Percentiles rank a stretch among this genome's conserved stretches.
These are phyloP conservation scores for Colletotrichum shisoi DNA, from an alignment of 2,329 filamentous ascomycete genomes.

Conservation along the genomic window DNA sequence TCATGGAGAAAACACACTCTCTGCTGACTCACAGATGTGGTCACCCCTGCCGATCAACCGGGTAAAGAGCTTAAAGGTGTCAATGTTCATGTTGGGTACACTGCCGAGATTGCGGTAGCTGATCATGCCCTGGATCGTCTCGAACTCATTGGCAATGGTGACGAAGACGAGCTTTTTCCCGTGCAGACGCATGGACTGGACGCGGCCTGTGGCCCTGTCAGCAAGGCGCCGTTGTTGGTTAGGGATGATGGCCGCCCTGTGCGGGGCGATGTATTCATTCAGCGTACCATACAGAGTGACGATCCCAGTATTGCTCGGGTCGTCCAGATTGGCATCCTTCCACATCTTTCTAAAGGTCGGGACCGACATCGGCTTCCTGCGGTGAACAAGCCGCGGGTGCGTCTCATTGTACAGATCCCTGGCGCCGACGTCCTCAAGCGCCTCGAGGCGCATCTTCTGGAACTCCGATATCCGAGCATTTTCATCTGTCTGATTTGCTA, in stretches of 20 bases:
- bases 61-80: constrained; percentile 66
- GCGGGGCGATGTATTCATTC: constrained; percentile 22
- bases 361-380: constrained; percentile 32
- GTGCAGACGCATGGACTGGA: constrained; percentile 73
- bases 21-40: constrained; percentile 72
- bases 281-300: constrained; percentile 45
- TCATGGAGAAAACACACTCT: constrained; percentile 15
- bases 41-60: constrained; percentile 80
- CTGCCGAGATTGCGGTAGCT: constrained; percentile 62
- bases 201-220: constrained; percentile 65
- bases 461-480: constrained; percentile 29
- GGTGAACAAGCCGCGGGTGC: constrained; percentile 39
- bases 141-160: constrained; percentile 76
- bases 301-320: constrained; percentile 15
- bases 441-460: constrained; percentile 32
- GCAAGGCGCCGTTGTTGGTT: constrained; percentile 15
- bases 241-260: constrained; percentile 7
- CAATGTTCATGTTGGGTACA: constrained; percentile 47
- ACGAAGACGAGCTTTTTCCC: constrained; percentile 86
- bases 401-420: constrained; percentile 32
- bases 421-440: constrained; percentile 23
- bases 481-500: constrained; percentile 7
- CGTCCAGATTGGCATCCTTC: constrained; percentile 19
- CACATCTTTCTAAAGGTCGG: constrained; percentile 33
- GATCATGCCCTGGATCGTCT: constrained; percentile 78